Base-by-base conservation (phyloP, 1,284 basidiomycete genomes). In the Leccinum insigne region DNA sequence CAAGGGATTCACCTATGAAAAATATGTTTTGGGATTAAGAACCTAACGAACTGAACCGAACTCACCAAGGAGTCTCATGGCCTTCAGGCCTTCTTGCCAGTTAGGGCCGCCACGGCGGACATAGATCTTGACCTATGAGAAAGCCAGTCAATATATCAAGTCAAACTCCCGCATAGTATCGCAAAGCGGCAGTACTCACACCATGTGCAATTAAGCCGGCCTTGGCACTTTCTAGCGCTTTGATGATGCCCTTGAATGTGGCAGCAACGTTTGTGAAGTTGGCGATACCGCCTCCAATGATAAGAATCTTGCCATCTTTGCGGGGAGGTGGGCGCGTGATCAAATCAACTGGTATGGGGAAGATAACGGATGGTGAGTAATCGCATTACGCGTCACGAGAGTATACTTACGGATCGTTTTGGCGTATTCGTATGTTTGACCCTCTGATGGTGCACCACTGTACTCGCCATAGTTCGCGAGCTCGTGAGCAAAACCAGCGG, bases 401-500 rank as follows among this genome's bases (percentile, higher is more conserved):
- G 57, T 44, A 35, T 6, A 85, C 89, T 77, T 70, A 93, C 90
- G 83, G 78, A 99, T 96, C 40, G 98, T 99, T 86, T 99, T 99
- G 71, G 97, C 97, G 77, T 99, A 99, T 81, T 99, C 97, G 82
- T 97, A 99, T 2, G 97, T 99, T 83, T 99, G 97, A 63, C 94
- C 95, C 81, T 99, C 95, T 18, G 95, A 96, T 58, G 98, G 98
- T 11, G 98, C 98, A 79, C 98, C 98, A 71, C 95, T 97, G 87
- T 99, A 99, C 82, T 99, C 98, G 75, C 97, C 98, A 77, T 99
- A 99, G 86, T 99, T 99, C 79, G 98, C 97, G 68, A 99, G 92
- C 81, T 99, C 98, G 78, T 97, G 87, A 52, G 98, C 96, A 76
- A 91, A 99, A 61, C 97, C 97, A 77, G 96, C 95, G 23, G 96